Evolutionary conservation across 306 rosid species (phyloP).

Genomic region (Quercus parvula): DNA sequence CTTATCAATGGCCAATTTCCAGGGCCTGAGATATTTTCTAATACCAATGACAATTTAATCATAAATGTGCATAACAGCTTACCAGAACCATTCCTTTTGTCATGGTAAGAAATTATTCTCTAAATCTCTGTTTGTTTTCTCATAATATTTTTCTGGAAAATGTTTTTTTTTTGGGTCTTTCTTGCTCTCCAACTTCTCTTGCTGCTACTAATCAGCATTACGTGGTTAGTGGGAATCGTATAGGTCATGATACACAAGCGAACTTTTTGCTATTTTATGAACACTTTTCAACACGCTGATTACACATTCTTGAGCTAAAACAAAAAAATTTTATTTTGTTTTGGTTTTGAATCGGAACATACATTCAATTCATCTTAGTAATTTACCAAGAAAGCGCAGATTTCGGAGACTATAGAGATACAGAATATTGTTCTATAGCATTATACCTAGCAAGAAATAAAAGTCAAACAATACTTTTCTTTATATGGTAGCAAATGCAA

Average conservation of each 20-base stretch:
- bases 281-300: too few relatives aligned
- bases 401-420: not conserved
- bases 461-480: not conserved
- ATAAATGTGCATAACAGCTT: conserved; percentile 73
- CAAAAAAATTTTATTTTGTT: too few relatives aligned
- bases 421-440: not conserved
- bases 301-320: too few relatives aligned
- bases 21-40: conserved; percentile 72
- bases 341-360: too few relatives aligned
- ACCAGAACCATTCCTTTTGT: conserved; percentile 75
- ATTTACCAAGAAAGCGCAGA: too few relatives aligned
- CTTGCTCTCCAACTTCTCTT: not conserved
- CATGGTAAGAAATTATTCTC: conserved; percentile 49
- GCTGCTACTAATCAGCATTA: too few relatives aligned
- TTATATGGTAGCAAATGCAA: not conserved
- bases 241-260: too few relatives aligned
- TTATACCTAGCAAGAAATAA: not conserved
- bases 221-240: too few relatives aligned
- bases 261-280: too few relatives aligned
- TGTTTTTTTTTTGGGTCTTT: not conserved
- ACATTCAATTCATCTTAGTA: too few relatives aligned
- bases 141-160: not conserved
- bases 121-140: not conserved
- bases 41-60: conserved; percentile 81
- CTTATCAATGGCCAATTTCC: conserved; percentile 86